Evolutionary conservation across 257 asterid species (phyloP).

Genomic region (Thymus quinquecostatus): DNA sequence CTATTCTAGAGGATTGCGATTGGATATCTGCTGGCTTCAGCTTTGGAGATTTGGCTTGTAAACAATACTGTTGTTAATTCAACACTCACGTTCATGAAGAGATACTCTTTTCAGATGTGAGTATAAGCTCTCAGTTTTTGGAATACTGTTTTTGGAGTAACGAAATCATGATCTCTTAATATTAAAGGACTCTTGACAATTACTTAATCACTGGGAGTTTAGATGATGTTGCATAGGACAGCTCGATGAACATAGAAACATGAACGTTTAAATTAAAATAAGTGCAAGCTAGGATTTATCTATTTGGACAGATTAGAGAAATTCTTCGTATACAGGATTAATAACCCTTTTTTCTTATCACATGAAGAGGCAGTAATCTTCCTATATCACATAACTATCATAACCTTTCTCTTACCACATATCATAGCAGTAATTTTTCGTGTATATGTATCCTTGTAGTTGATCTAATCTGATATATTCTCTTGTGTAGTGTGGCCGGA

Average conservation of each 20-base stretch:
- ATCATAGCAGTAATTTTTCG: not conserved
- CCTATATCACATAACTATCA: too few relatives aligned
- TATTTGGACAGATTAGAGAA: not conserved
- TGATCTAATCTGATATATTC: constrained; percentile 32
- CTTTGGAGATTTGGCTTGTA: constrained; percentile 82
- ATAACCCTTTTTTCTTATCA: not conserved
- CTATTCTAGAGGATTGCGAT: constrained; percentile 78
- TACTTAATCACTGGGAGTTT: not conserved
- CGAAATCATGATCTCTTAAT: too few relatives aligned
- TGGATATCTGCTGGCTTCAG: constrained; percentile 76
- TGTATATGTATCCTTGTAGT: not conserved
- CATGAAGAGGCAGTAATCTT: too few relatives aligned
- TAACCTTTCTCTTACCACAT: not conserved
- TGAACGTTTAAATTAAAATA: constrained; percentile 4
- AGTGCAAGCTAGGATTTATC: not conserved
- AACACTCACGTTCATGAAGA: constrained; percentile 56
- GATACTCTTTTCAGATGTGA: constrained; percentile 80
- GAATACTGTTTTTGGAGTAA: not conserved
- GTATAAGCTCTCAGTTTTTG: constrained; percentile 36
- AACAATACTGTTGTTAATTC: constrained; percentile 58
- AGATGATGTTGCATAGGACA: constrained; percentile 16
- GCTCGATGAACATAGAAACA: constrained; percentile 9
- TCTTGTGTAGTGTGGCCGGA: constrained; percentile 59
- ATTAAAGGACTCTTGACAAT: not conserved
- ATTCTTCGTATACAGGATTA: not conserved